Evolutionary conservation across 495 filamentous ascomycete genomes (phyloP).

Genomic region (Penicillium canariense): DNA sequence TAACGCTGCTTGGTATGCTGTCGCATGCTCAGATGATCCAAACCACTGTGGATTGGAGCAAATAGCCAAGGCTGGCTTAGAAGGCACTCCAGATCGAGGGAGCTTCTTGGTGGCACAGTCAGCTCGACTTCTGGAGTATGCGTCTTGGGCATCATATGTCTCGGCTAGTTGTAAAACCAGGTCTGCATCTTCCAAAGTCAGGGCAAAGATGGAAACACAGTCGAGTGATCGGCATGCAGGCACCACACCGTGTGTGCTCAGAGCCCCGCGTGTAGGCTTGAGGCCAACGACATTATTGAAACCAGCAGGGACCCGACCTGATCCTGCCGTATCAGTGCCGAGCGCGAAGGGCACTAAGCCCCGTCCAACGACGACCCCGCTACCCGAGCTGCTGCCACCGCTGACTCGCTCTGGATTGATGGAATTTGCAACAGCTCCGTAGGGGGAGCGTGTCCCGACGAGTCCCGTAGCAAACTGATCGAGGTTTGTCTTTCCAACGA

Average conservation of each 20-base stretch:
- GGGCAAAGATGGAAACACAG: background rate
- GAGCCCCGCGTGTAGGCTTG: slow-evolving; percentile 64
- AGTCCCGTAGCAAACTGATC: slow-evolving; percentile 68
- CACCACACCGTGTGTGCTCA: slow-evolving; percentile 55
- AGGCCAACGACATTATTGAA: slow-evolving; percentile 67
- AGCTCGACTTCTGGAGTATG: background rate
- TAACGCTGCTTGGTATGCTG: background rate
- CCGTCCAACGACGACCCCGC: slow-evolving; percentile 18
- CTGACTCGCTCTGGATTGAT: background rate
- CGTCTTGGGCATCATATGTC: background rate
- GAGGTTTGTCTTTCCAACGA: slow-evolving; percentile 66
- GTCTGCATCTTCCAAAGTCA: background rate
- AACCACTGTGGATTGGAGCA: background rate
- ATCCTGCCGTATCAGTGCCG: slow-evolving; percentile 66
- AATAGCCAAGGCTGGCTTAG: background rate
- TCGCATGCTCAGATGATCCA: background rate
- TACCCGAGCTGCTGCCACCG: background rate
- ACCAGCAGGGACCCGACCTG: slow-evolving; percentile 58
- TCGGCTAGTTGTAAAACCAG: background rate
- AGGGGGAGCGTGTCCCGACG: slow-evolving; percentile 60
- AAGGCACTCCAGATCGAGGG: background rate
- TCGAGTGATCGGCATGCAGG: slow-evolving; percentile 38
- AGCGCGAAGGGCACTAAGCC: slow-evolving; percentile 60
- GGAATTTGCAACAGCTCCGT: slow-evolving; percentile 38
- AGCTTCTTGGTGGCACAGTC: background rate